Evolutionary conservation across 352 stramenopile genomes (phyloP).

Genomic region (Globisporangium carolinianum): DNA sequence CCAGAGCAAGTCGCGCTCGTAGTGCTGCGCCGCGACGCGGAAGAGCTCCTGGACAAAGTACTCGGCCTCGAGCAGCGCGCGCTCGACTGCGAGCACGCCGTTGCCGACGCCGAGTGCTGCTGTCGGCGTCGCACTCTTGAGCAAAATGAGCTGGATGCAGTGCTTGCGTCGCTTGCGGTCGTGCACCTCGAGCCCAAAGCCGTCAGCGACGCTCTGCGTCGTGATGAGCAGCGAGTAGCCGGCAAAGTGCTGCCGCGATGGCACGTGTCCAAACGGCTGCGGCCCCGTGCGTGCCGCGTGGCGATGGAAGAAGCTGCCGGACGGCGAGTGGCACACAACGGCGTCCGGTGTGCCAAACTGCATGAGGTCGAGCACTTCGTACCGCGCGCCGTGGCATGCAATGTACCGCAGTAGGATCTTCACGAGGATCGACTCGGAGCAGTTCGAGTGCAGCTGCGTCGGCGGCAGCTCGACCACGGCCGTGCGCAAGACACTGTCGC

Average conservation of each 20-base stretch:
- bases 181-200: slow-evolving; percentile 21
- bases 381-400: slow-evolving; percentile 71
- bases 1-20: slow-evolving; percentile 83
- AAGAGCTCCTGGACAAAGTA: slow-evolving; percentile 76
- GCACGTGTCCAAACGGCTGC: slow-evolving; percentile 16
- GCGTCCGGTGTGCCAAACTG: slow-evolving; percentile 81
- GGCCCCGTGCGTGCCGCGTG: slow-evolving; percentile 20
- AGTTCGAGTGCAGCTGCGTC: slow-evolving; percentile 62
- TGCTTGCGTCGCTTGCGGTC: slow-evolving; percentile 51
- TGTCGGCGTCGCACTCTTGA: slow-evolving; percentile 34
- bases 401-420: slow-evolving; percentile 83
- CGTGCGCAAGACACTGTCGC: slow-evolving; percentile 45
- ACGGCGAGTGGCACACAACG: slow-evolving; percentile 67
- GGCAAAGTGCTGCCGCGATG: slow-evolving; percentile 13
- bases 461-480: slow-evolving; percentile 47
- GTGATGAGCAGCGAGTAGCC: slow-evolving; percentile 80
- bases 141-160: slow-evolving; percentile 60
- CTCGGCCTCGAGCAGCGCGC: slow-evolving; percentile 67
- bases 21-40: slow-evolving; percentile 69
- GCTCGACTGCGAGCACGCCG: slow-evolving; percentile 45
- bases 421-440: slow-evolving; percentile 57
- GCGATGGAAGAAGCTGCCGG: slow-evolving; percentile 77
- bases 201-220: slow-evolving; percentile 42
- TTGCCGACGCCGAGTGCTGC: slow-evolving; percentile 37
- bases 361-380: slow-evolving; percentile 78